These are phyloP conservation scores for Tulasnella sp. DNA, from an alignment of 768 basidiomycete species.

Conservation along the genomic window DNA sequence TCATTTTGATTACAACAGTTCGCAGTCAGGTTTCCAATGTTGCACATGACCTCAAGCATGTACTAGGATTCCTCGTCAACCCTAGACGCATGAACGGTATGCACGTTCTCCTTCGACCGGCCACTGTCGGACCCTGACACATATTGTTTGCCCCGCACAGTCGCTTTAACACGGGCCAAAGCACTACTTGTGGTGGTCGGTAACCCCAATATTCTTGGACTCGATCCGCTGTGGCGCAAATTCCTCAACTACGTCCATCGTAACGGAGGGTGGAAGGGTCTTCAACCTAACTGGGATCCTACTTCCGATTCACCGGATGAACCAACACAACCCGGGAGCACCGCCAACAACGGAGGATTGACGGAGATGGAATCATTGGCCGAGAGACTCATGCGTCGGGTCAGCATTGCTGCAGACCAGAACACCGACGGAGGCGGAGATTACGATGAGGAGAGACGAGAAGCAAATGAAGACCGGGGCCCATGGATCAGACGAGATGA, in stretches of 20 bases:
- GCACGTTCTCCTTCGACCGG: slow-evolving; percentile 34
- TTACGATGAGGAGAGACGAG: not conserved
- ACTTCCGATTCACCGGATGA: not conserved
- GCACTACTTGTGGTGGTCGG: slow-evolving; percentile 33
- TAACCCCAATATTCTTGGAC: slow-evolving; percentile 16
- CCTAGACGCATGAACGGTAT: slow-evolving; percentile 31
- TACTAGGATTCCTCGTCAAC: slow-evolving; percentile 31
- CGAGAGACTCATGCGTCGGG: not conserved
- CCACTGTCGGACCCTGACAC: slow-evolving; percentile 54
- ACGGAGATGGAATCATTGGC: slow-evolving; percentile 14
- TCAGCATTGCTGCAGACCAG: not conserved
- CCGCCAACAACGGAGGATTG: not conserved
- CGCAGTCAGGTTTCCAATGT: slow-evolving; percentile 14
- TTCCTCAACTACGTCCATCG: slow-evolving; percentile 7
- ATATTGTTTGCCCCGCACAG: slow-evolving; percentile 37
- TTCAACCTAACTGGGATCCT: slow-evolving; percentile 21
- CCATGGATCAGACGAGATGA: not conserved
- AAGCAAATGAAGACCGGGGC: not conserved
- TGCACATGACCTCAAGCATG: slow-evolving; percentile 4
- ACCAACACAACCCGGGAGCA: not conserved
- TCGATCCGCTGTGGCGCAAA: slow-evolving; percentile 28
- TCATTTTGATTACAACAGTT: slow-evolving; percentile 25
- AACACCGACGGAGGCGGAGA: not conserved
- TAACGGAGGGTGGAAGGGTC: slow-evolving; percentile 11
- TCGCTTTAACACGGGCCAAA: slow-evolving; percentile 34